Base-by-base conservation (phyloP, 768 basidiomycete species). In the Boletus vinaceobasis region DNA sequence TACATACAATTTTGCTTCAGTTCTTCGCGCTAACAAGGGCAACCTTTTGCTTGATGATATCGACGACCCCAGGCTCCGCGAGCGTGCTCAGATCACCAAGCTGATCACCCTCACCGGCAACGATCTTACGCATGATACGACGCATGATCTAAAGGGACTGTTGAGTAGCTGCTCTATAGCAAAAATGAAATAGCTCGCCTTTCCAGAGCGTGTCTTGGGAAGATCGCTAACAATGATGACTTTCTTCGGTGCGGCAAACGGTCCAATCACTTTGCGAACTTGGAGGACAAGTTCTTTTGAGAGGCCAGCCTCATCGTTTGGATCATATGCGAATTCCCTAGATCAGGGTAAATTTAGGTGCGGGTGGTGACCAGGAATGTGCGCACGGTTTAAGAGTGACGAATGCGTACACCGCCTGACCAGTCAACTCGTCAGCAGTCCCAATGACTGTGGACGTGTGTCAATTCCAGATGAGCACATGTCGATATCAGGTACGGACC, bases 261-360 rank as follows among this genome's bases (percentile, higher is more conserved):
- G 95, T 5, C 96, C 97, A 57, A 99, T 99, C 42, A 90, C 90
- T 76, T 98, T 98, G 66, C 97, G 86, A 19, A 98, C 95, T 75
- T 98, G 95, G 32, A 98, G 83, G 29, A 87, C 80, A 56, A 99
- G 84, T 74, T 98, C 96, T 74, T 97, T 98, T 50, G 75, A 59
- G 33, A 98, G 81, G 0, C 72, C 78, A 0, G 77, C 61, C 73
- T 97, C 93, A 55, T 95, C 78, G 42, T 77, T 75, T 3, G 77
- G 69, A 68, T 93, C 85, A 66, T 85, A 87, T 35, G 80, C 73
- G 75, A 96, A 98, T 67, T 97, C 93, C 42, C 87, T 87, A 58
- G 36, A 47, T n/a, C 7, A 35, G 4, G 23, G 7, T 52, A 21
- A 3, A 14, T 52, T 44, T 26, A 53, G 21, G 48, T 53, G 27